A percentile compares a stretch with the other conserved stretches of the same genome.
phyloP scores from a whole-genome alignment of 371 early-diverging fungal species.

The Rhizopus microsporus region DNA sequence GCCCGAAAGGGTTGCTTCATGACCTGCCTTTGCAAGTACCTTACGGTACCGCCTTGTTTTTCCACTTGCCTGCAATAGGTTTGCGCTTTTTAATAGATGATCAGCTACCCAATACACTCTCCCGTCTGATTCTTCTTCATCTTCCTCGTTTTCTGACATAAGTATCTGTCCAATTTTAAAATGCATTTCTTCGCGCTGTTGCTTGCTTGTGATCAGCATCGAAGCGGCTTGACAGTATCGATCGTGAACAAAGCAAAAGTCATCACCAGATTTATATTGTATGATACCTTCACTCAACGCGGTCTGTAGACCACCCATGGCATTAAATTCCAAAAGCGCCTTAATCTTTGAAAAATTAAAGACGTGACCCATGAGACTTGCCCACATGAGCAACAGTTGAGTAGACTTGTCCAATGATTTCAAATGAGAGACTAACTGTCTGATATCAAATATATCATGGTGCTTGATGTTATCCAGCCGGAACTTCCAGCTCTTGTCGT shows the following conservation, averaged over 20 bases:
- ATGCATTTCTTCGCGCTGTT: conserved; percentile 36
- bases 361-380: conserved; percentile 39
- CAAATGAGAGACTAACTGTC: conserved; percentile 38
- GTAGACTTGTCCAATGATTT: conserved; percentile 33
- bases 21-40: conserved; percentile 34
- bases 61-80: conserved; percentile 23
- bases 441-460: conserved; percentile 33
- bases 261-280: conserved; percentile 34
- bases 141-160: conserved; percentile 21
- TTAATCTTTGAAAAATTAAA: conserved; percentile 44
- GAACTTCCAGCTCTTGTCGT: conserved; percentile 44
- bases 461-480: conserved; percentile 36
- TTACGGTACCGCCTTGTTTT: conserved; percentile 30
- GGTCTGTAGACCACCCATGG: conserved; percentile 41
- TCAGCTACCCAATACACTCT: conserved; percentile 37
- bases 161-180: conserved; percentile 42
- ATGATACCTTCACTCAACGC: conserved; percentile 45
- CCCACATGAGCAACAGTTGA: conserved; percentile 44
- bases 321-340: conserved; percentile 29
- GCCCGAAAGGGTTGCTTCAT: conserved; percentile 38
- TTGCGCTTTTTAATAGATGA: conserved; percentile 40
- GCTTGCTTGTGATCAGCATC: conserved; percentile 28
- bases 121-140: conserved; percentile 26
- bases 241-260: conserved; percentile 45
- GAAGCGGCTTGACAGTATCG: conserved; percentile 47